A percentile compares a stretch with the other conserved stretches of the same genome.
phyloP scores from a whole-genome alignment of 2,329 filamentous ascomycete species.

The Colletotrichum sp. region DNA sequence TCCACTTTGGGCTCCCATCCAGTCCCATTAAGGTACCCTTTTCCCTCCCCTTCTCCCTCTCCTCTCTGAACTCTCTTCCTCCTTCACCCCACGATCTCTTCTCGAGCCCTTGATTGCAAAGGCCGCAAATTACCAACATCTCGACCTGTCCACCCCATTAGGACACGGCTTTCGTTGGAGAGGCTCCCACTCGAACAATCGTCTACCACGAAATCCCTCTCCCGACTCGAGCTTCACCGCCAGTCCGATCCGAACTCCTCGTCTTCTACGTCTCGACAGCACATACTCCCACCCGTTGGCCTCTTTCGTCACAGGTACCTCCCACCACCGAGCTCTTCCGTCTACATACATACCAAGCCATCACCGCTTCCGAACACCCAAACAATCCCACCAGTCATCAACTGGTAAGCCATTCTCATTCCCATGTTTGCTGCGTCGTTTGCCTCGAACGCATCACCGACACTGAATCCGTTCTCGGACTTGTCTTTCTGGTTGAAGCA shows the following conservation, averaged over 20 bases:
- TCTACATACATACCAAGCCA: conserved; percentile 9
- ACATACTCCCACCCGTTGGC: not conserved
- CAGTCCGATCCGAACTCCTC: not conserved
- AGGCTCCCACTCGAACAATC: not conserved
- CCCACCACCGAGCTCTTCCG: not conserved
- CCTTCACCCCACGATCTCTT: conserved; percentile 22
- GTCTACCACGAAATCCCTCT: not conserved
- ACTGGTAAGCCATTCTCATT: not conserved
- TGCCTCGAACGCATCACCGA: not conserved
- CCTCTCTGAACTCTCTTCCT: not conserved
- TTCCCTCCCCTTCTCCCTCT: conserved; percentile 5
- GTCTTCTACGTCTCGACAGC: not conserved
- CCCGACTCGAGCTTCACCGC: not conserved
- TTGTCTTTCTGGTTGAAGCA: not conserved
- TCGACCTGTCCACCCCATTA: conserved; percentile 16
- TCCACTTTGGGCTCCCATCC: conserved; percentile 22
- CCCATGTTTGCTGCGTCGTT: not conserved
- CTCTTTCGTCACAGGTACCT: conserved; percentile 18
- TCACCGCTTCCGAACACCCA: conserved; percentile 18
- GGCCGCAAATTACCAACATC: conserved; percentile 1
- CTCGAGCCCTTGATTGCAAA: conserved; percentile 14
- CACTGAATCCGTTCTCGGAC: not conserved
- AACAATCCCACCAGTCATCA: not conserved
- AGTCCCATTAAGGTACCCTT: conserved; percentile 18
- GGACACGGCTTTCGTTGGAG: conserved; percentile 20